Base-by-base conservation (phyloP, 2,329 filamentous ascomycete species). In the Botrytis fabae region DNA sequence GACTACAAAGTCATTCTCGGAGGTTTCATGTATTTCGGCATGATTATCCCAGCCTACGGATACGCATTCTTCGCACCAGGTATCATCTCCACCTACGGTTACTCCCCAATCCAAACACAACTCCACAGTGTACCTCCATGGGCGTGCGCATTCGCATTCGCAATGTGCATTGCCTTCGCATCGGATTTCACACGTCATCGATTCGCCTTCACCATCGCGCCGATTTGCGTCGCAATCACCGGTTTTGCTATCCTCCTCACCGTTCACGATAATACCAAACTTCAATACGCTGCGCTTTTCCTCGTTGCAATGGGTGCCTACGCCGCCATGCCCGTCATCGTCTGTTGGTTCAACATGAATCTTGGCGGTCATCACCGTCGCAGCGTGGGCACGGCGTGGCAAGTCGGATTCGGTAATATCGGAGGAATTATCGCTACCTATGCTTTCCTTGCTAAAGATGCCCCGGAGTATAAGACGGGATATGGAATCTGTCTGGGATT, bases 291-390 rank as follows among this genome's bases (percentile, higher is more conserved):
- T 0, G 93, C 92, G 0, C 86, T 98, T 0, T 97, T 97, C 84
- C 84, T 98, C 46, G 89, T 97, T 68, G 91, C 93, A 2, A 90
- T 90, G 83, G 93, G 93, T 68, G 87, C 89, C 0, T 98, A 97
- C 82, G 90, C 90, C 1, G 93, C 94, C n/a, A 95, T 97, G 92
- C 94, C 95, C 0, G 90, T 97, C 44, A 89, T 94, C 61, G 88
- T 94, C 12, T 94, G 92, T 81, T 95, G 92, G 92, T 94, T 92
- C 81, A 91, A 91, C 77, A 93, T 94, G 89, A 95, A 94, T 78
- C 84, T 94, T 1, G 89, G 89, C 2, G 92, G 92, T 0, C 92
- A 94, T 80, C 90, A 90, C 73, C 87, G 92, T 4, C 86, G 92
- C 61, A 86, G 90, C 14, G 88, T 94, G 25, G 92, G 92, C 20